These are phyloP conservation scores for Chalciporus sphaerocephalus DNA, from an alignment of 768 basidiomycete species.

Conservation along the genomic window DNA sequence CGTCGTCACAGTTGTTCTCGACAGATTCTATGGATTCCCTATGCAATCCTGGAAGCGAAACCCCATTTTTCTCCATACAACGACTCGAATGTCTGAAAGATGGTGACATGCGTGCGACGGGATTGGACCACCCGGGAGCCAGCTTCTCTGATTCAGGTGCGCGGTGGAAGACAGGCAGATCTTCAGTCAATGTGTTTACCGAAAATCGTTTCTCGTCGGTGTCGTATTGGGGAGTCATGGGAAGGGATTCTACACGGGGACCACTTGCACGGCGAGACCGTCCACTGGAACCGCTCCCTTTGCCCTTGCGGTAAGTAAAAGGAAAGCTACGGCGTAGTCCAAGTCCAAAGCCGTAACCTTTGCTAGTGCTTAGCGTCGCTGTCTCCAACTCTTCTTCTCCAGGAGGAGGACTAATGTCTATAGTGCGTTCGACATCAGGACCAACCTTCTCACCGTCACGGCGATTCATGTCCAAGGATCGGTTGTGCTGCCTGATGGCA, in stretches of 20 bases:
- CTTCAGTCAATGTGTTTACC: constrained; percentile 19
- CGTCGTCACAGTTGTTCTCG: constrained; percentile 21
- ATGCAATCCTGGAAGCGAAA: constrained; percentile 23
- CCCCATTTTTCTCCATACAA: constrained; percentile 9
- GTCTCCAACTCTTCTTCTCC: constrained; percentile 25
- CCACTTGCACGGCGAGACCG: constrained; percentile 9
- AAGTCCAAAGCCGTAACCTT: constrained; percentile 34
- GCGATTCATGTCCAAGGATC: not conserved
- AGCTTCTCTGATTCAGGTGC: constrained; percentile 32
- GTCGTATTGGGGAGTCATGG: constrained; percentile 19
- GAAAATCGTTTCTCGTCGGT: constrained; percentile 30
- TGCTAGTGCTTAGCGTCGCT: constrained; percentile 28
- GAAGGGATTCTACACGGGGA: constrained; percentile 17
- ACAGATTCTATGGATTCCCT: constrained; percentile 8
- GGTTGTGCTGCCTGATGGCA: constrained; percentile 14
- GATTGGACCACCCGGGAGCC: constrained; percentile 31
- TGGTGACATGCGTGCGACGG: constrained; percentile 14
- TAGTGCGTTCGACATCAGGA: constrained; percentile 10
- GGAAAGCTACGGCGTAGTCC: constrained; percentile 27
- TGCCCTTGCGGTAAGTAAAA: constrained; percentile 24
- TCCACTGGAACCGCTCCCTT: constrained; percentile 21
- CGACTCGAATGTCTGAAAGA: constrained; percentile 9
- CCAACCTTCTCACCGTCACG: not conserved
- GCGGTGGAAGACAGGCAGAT: constrained; percentile 10
- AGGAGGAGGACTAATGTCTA: constrained; percentile 8